These are phyloP conservation scores for Leccinum broughii DNA, from an alignment of 768 basidiomycete species.

Conservation along the genomic window DNA sequence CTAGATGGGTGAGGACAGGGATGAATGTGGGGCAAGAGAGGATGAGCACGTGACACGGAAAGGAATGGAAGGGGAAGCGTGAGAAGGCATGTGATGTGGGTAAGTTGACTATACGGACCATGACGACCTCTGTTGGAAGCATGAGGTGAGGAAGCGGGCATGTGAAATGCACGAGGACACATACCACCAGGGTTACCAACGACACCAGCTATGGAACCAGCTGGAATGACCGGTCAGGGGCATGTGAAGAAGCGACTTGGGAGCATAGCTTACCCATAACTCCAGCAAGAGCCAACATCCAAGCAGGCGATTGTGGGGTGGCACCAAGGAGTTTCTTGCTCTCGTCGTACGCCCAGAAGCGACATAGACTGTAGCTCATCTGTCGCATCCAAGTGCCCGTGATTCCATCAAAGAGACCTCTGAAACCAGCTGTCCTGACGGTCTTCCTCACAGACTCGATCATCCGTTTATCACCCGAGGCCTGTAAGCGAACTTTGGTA, in stretches of 20 bases:
- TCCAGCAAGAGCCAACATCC: slow-evolving; percentile 79
- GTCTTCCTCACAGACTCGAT: slow-evolving; percentile 82
- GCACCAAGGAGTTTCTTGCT: slow-evolving; percentile 83
- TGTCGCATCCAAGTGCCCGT: slow-evolving; percentile 88
- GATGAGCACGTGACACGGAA: slow-evolving; percentile 21
- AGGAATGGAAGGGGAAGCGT: background rate
- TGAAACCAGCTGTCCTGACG: slow-evolving; percentile 67
- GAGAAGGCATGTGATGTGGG: slow-evolving; percentile 19
- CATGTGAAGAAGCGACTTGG: background rate
- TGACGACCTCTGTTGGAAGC: slow-evolving; percentile 61
- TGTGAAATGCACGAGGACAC: slow-evolving; percentile 27
- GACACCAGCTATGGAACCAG: slow-evolving; percentile 82
- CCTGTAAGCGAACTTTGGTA: slow-evolving; percentile 90
- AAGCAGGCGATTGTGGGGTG: slow-evolving; percentile 65
- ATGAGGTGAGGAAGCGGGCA: background rate
- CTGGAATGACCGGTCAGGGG: slow-evolving; percentile 36
- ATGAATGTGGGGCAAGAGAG: background rate
- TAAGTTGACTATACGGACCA: slow-evolving; percentile 41
- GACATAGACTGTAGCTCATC: slow-evolving; percentile 89
- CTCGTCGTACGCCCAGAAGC: slow-evolving; percentile 94
- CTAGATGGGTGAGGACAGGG: slow-evolving; percentile 22
- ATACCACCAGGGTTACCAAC: slow-evolving; percentile 87
- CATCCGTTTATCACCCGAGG: slow-evolving; percentile 92
- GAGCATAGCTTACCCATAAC: slow-evolving; percentile 68
- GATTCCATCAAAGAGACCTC: slow-evolving; percentile 83